A percentile compares a stretch with the other conserved stretches of the same genome.
phyloP scores from a whole-genome alignment of 2,329 filamentous ascomycete species.

The Phialophora tarda region DNA sequence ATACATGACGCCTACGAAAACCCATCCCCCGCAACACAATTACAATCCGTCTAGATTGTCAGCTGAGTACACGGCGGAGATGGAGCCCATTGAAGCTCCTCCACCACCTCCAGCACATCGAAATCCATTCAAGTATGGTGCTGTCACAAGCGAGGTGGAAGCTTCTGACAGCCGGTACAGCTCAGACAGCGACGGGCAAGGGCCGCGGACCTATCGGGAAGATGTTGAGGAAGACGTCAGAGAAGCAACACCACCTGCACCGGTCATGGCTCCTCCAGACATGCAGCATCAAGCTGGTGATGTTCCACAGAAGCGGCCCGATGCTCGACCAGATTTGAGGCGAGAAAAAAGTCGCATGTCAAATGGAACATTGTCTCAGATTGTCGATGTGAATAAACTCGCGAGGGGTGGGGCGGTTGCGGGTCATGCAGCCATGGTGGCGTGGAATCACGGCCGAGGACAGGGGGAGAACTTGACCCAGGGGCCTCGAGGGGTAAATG shows the following conservation, averaged over 20 bases:
- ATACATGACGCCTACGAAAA: constrained; percentile 33
- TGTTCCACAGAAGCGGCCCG: constrained; percentile 70
- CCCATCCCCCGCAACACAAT: constrained; percentile 29
- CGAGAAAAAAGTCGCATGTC: constrained; percentile 85
- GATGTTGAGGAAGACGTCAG: constrained; percentile 46
- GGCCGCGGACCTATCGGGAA: constrained; percentile 36
- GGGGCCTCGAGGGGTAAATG: constrained; percentile 50
- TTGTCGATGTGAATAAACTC: constrained; percentile 69
- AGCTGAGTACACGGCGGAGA: constrained; percentile 27
- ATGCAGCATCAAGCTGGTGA: constrained; percentile 78
- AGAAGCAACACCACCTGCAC: constrained; percentile 69
- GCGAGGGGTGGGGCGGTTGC: constrained; percentile 42
- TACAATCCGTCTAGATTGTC: constrained; percentile 35
- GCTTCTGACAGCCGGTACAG: constrained; percentile 46
- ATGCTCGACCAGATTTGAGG: constrained; percentile 76
- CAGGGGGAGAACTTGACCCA: constrained; percentile 45
- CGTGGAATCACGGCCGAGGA: constrained; percentile 47
- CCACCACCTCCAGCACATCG: constrained; percentile 49
- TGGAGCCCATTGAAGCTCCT: constrained; percentile 33
- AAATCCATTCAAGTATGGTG: constrained; percentile 35
- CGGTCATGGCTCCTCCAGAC: constrained; percentile 76
- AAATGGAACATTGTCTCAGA: constrained; percentile 76
- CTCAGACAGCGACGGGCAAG: constrained; percentile 48
- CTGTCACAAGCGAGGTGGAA: constrained; percentile 32
- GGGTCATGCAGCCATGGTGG: constrained; percentile 48